phyloP scores from a whole-genome alignment of 805 yeast species.

The Barnettozyma sp. region DNA sequence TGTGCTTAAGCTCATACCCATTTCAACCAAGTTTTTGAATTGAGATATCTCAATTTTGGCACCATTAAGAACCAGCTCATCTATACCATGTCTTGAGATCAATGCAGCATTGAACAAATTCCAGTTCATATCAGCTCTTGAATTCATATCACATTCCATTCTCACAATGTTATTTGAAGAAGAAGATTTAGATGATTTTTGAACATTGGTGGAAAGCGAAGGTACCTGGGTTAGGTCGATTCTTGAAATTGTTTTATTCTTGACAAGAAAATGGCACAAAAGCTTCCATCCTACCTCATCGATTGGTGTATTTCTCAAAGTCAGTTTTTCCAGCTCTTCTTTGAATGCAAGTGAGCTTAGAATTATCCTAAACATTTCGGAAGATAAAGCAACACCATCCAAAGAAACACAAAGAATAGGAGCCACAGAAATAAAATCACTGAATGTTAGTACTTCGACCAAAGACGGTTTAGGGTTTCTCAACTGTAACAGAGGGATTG shows the following conservation, averaged over 20 bases:
- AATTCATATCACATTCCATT: constrained; percentile 31
- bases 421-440: constrained; percentile 81
- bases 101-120: constrained; percentile 67
- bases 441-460: constrained; percentile 79
- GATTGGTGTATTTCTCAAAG: constrained; percentile 73
- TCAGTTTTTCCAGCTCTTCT: constrained; percentile 59
- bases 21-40: constrained; percentile 50
- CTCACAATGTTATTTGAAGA: constrained; percentile 26
- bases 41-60: constrained; percentile 57
- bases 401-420: constrained; percentile 72
- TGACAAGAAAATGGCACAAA: constrained; percentile 68
- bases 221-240: constrained; percentile 59
- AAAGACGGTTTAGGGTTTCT: constrained; percentile 84
- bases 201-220: constrained; percentile 31
- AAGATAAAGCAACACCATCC: constrained; percentile 71
- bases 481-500: constrained; percentile 68
- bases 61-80: constrained; percentile 75
- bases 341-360: constrained; percentile 58
- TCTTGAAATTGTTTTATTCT: constrained; percentile 48
- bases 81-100: constrained; percentile 68
- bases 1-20: constrained; percentile 55
- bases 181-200: constrained; percentile 33
- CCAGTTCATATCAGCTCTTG: constrained; percentile 80
- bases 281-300: constrained; percentile 75
- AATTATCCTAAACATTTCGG: constrained; percentile 67